These are phyloP conservation scores for Suillus paluster DNA, from an alignment of 768 basidiomycete genomes.

Conservation along the genomic window DNA sequence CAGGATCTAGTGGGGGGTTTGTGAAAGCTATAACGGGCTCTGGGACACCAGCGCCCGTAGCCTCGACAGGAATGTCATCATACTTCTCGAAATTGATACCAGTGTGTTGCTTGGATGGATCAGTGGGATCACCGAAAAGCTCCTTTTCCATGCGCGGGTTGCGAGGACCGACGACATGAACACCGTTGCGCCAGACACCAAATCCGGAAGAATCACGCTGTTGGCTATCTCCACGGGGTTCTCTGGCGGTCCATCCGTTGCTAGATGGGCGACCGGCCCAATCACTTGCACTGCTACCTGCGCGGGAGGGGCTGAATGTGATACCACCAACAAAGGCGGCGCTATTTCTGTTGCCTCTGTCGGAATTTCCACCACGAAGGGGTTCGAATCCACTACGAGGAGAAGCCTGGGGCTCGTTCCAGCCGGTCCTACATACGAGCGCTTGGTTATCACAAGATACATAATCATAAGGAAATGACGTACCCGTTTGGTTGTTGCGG, in stretches of 20 bases:
- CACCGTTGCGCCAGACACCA: conserved; percentile 89
- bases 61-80: conserved; percentile 99
- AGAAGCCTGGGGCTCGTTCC: conserved; percentile 75
- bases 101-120: conserved; percentile 88
- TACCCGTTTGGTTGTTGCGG: conserved; percentile 57
- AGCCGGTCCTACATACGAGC: conserved; percentile 57
- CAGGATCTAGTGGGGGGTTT: conserved; percentile 86
- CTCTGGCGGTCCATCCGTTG: conserved; percentile 43
- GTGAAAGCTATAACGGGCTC: conserved; percentile 91
- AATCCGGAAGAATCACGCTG: conserved; percentile 52
- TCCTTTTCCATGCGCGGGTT: conserved; percentile 94
- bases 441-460: conserved; percentile 21
- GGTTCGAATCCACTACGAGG: conserved; percentile 54
- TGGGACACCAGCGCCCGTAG: conserved; percentile 96
- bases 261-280: conserved; percentile 46
- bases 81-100: conserved; percentile 99
- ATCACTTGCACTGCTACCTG: conserved; percentile 34
- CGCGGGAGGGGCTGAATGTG: conserved; percentile 40
- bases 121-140: conserved; percentile 87
- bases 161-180: conserved; percentile 81
- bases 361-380: conserved; percentile 46
- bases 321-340: conserved; percentile 48
- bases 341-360: conserved; percentile 39
- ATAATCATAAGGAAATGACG: conserved; percentile 26
- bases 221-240: conserved; percentile 38